Evolutionary conservation across 441 rosid species (phyloP).

Genomic region (Populus hybrid): DNA sequence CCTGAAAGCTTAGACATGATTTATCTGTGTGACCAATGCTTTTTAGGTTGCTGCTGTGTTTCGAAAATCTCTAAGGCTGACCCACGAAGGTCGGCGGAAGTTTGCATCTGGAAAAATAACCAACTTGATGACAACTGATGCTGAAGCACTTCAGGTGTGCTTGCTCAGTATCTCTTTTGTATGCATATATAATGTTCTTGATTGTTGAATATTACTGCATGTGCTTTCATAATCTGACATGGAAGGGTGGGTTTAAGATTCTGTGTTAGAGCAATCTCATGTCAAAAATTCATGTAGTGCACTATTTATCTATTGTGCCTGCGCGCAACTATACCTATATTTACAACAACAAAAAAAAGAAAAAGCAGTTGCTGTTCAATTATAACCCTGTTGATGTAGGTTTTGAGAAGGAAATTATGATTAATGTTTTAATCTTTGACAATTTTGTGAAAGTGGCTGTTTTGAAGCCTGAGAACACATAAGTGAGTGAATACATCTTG

Average conservation of each 20-base stretch:
- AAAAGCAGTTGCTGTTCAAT: not conserved
- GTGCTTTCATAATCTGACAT: not conserved
- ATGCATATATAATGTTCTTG: constrained; percentile 1
- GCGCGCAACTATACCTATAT: too few species aligned
- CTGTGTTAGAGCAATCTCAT: not conserved
- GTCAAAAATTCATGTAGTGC: not conserved
- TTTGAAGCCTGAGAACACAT: not conserved
- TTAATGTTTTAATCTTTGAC: not conserved
- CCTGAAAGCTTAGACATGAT: not conserved
- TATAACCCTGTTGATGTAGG: not conserved
- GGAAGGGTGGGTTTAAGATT: not conserved
- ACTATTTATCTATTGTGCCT: not conserved
- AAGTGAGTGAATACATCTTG: not conserved
- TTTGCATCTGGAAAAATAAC: constrained; percentile 96
- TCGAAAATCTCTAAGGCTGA: constrained; percentile 89
- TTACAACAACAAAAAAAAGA: too few species aligned
- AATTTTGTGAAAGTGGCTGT: not conserved
- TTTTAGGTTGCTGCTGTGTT: constrained; percentile 95
- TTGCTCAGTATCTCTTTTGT: constrained; percentile 8
- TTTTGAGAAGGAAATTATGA: not conserved
- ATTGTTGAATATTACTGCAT: constrained; percentile 2
- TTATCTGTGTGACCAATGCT: not conserved
- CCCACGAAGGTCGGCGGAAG: constrained; percentile 83
- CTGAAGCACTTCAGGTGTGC: constrained; percentile 92
- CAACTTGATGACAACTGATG: constrained; percentile 98